Conservation (phyloP, 208 protist genomes). For the Wallacemonas sp. region DNA sequence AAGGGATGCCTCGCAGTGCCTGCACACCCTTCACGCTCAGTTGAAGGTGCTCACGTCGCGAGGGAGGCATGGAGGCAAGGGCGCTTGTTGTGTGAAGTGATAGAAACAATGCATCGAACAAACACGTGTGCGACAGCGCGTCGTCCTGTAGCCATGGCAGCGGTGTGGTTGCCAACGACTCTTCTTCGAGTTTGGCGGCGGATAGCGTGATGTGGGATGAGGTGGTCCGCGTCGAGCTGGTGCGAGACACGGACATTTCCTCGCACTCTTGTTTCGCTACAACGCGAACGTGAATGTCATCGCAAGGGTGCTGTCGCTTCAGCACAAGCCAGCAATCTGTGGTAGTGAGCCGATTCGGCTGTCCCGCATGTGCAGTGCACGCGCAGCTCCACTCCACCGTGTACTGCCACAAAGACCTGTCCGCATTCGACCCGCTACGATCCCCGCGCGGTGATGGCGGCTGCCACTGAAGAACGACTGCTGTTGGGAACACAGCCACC, state of each 20-base stretch:
- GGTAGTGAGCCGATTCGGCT: conserved; percentile 12
- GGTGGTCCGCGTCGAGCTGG: conserved; percentile 20
- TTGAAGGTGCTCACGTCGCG: background rate
- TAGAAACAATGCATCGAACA: conserved; percentile 63
- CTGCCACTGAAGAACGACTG: conserved; percentile 46
- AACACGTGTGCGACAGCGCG: conserved; percentile 22
- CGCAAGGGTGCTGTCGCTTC: conserved; percentile 33
- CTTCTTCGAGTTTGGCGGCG: background rate
- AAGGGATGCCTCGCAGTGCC: background rate
- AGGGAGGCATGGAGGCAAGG: background rate
- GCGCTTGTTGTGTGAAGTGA: conserved; percentile 15
- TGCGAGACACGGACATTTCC: conserved; percentile 20
- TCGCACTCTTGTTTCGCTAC: conserved; percentile 24
- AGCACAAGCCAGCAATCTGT: conserved; percentile 28
- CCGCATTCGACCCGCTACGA: background rate
- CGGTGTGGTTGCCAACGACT: background rate
- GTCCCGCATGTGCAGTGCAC: conserved; percentile 19
- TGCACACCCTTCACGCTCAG: background rate
- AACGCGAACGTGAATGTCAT: conserved; percentile 54
- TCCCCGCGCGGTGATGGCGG: conserved; percentile 9
- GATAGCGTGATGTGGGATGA: conserved; percentile 9
- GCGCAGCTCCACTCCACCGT: conserved; percentile 51
- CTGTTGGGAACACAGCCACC: conserved; percentile 42
- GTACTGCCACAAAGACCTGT: conserved; percentile 46
- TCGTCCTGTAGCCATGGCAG: conserved; percentile 32